Evolutionary conservation across 805 yeast genomes (phyloP).

Genomic region (Yamadazyma phyllophila): DNA sequence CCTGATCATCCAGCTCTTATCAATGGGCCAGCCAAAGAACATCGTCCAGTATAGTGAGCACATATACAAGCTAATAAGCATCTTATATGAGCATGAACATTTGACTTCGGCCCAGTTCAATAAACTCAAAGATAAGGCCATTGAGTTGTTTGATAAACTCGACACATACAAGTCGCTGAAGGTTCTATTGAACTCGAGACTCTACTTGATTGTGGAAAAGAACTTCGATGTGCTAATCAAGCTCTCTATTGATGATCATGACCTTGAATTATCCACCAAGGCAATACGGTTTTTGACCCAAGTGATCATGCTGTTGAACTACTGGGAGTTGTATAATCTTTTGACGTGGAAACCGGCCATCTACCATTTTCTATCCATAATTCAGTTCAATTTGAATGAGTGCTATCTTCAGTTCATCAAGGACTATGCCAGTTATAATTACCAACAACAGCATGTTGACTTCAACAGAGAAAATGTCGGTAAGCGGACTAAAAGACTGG

Average conservation of each 20-base stretch:
- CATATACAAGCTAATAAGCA: slow-evolving; percentile 29
- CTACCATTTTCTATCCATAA: slow-evolving; percentile 37
- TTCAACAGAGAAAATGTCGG: slow-evolving; percentile 14
- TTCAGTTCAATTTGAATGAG: slow-evolving; percentile 39
- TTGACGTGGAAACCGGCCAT: slow-evolving; percentile 42
- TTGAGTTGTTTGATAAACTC: slow-evolving; percentile 23
- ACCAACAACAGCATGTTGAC: slow-evolving; percentile 1
- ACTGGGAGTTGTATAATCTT: slow-evolving; percentile 45
- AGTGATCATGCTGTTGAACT: slow-evolving; percentile 36
- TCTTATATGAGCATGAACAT: slow-evolving; percentile 9
- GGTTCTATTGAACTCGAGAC: slow-evolving; percentile 29
- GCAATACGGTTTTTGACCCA: slow-evolving; percentile 38
- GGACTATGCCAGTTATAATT: slow-evolving; percentile 27
- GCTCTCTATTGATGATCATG: slow-evolving; percentile 28
- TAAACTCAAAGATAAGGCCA: slow-evolving; percentile 24
- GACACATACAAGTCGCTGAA: slow-evolving; percentile 18
- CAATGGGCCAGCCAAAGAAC: slow-evolving; percentile 26
- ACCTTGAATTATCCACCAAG: slow-evolving; percentile 30
- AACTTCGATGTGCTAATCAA: slow-evolving; percentile 39
- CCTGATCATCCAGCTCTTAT: slow-evolving; percentile 18
- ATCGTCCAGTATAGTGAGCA: slow-evolving; percentile 39
- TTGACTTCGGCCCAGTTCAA: slow-evolving; percentile 15
- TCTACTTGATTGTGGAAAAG: slow-evolving; percentile 34
- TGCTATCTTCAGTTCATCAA: slow-evolving; percentile 34
- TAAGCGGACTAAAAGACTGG: slow-evolving; percentile 1